phyloP scores from a whole-genome alignment of 768 basidiomycete genomes.

The Auriscalpium orientale region DNA sequence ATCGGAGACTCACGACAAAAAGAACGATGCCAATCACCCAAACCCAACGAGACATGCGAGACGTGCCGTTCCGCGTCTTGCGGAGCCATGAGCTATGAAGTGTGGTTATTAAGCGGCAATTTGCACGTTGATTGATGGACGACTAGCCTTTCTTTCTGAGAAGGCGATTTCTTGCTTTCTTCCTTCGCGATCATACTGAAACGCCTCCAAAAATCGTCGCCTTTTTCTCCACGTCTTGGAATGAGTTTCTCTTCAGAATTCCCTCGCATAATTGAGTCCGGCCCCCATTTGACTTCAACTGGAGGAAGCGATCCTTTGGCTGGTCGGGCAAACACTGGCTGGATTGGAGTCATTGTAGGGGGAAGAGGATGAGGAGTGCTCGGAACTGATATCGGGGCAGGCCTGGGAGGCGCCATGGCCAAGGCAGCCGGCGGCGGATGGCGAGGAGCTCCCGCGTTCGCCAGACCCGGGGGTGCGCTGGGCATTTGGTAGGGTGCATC shows the following conservation, averaged over 20 bases:
- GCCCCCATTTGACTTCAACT: slow-evolving; percentile 30
- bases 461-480: slow-evolving; percentile 27
- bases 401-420: slow-evolving; percentile 5
- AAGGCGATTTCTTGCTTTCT: slow-evolving; percentile 34
- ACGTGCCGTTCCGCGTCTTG: slow-evolving; percentile 49
- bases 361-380: slow-evolving; percentile 65
- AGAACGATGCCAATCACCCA: slow-evolving; percentile 61
- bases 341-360: slow-evolving; percentile 72
- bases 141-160: slow-evolving; percentile 38
- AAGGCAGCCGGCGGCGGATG: slow-evolving; percentile 23
- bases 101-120: no score
- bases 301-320: slow-evolving; percentile 25
- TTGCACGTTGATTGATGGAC: no score
- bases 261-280: slow-evolving; percentile 53
- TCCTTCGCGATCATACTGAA: slow-evolving; percentile 80
- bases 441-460: slow-evolving; percentile 8
- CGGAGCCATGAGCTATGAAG: slow-evolving; percentile 52
- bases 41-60: slow-evolving; percentile 56
- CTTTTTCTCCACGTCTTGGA: slow-evolving; percentile 61
- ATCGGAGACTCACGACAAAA: slow-evolving; percentile 36
- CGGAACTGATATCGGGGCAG: slow-evolving; percentile 32
- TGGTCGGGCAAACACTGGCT: slow-evolving; percentile 69
- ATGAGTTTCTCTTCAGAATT: slow-evolving; percentile 60
- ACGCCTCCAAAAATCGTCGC: slow-evolving; percentile 82
- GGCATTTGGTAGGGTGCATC: neutral